phyloP scores from a whole-genome alignment of 768 basidiomycete genomes.

The Xanthoconium stramineum region DNA sequence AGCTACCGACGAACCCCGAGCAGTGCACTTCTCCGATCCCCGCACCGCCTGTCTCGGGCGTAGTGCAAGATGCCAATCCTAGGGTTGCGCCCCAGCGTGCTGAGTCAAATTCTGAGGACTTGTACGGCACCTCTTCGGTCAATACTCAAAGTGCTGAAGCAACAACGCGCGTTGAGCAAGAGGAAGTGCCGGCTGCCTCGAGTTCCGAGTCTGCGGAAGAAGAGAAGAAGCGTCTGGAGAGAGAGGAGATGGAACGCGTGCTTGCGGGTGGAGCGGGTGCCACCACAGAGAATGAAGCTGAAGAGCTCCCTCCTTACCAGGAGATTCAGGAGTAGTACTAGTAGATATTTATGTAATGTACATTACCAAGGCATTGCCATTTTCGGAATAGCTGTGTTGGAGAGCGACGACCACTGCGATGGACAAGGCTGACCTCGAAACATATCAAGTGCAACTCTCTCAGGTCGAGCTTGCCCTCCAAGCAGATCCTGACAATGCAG shows the following conservation, averaged over 20 bases:
- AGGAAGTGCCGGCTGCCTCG: slow-evolving; percentile 36
- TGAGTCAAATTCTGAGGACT: slow-evolving; percentile 27
- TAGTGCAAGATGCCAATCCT: slow-evolving; percentile 1
- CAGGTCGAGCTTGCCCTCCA: slow-evolving; percentile 81
- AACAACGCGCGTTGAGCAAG: slow-evolving; percentile 62
- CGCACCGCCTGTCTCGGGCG: slow-evolving; percentile 31
- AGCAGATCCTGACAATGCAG: slow-evolving; percentile 69
- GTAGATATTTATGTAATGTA: background rate
- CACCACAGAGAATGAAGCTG: slow-evolving; percentile 32
- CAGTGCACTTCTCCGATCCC: slow-evolving; percentile 22
- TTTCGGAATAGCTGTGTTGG: slow-evolving; percentile 12
- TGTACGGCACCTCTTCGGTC: slow-evolving; percentile 25
- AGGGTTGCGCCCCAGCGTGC: slow-evolving; percentile 19
- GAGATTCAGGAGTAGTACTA: slow-evolving; percentile 25
- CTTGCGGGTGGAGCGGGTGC: slow-evolving; percentile 22
- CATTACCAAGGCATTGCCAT: slow-evolving; percentile 8
- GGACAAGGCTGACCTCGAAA: slow-evolving; percentile 77
- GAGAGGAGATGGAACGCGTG: slow-evolving; percentile 62
- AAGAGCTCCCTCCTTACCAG: slow-evolving; percentile 44
- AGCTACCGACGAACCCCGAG: slow-evolving; percentile 12
- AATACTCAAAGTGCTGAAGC: slow-evolving; percentile 56
- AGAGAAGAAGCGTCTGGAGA: slow-evolving; percentile 62
- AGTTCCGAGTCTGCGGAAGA: slow-evolving; percentile 45
- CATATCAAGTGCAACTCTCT: slow-evolving; percentile 86
- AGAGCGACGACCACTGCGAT: slow-evolving; percentile 7